Evolutionary conservation across 306 rosid species (phyloP), one percentile per base, ranked within the genome.

Genomic region (Malus sieversii): DNA sequence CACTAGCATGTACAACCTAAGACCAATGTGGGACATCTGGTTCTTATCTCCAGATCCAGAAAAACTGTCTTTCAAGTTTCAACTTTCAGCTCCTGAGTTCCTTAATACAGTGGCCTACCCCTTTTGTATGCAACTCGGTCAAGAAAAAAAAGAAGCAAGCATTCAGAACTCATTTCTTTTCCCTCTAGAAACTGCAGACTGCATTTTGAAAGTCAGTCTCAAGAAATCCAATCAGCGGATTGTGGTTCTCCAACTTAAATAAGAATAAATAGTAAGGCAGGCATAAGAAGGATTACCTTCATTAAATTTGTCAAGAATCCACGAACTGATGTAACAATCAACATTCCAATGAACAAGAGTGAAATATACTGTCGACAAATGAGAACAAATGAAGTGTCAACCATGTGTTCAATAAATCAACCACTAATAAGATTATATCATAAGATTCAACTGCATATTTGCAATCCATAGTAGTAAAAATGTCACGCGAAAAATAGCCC

Each of bases 281-380:
- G 51, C 61, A 32, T 8, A 45, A 66, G 76, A 63, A 20, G 75
- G 78, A 61, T 75, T 90, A 95, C 99, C 99, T 95, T 95, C 99
- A 92, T 95, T 58, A 95, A 88, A 87, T 95, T 95, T 78, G 97
- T 89, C 84, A 95, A 80, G 86, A 95, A 95, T 69, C 99, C 99
- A 64, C 97, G 97, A 70, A 95, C 96, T 18, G 99, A 95, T 83
- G 90, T 92, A 52, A 88, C 99, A 38, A 95, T 83, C 92, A 95
- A 80, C 90, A 95, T 84, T 85, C 99, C 97, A 0, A 95, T 95
- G 87, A 95, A 95, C 71, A 90, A 79, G 71, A 92, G 88, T 77
- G 99, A 95, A 70, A 92, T 92, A 79, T 95, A 92, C 99, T 95
- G 94, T 70, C 32, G 79, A 74, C 44, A 73, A 73, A 83, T 22